Evolutionary conservation across 176 grass and related monocot genomes (phyloP).

Genomic region (Thalia dealbata): DNA sequence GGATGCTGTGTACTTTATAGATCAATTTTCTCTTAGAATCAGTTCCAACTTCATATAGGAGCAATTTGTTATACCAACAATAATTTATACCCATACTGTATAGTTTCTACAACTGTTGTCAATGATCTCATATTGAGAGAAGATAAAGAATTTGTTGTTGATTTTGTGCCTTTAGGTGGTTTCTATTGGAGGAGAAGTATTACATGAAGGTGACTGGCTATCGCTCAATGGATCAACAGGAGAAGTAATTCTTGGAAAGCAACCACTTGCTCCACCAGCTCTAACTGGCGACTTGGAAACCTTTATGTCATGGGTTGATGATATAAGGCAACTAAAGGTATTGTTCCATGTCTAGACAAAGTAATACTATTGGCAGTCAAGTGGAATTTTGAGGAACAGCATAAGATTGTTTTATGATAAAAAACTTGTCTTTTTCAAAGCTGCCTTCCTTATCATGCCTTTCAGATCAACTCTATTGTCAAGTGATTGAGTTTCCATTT

Average conservation of each 20-base stretch:
- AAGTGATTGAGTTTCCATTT: neutral
- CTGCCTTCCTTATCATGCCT: neutral
- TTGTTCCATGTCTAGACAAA: neutral
- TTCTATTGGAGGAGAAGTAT: constrained; percentile 35
- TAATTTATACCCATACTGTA: neutral
- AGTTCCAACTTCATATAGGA: neutral
- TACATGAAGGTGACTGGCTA: constrained; percentile 82
- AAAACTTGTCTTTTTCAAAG: neutral
- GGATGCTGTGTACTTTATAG: neutral
- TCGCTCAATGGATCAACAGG: constrained; percentile 97
- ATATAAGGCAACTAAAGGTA: constrained; percentile 83
- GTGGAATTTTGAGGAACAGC: neutral
- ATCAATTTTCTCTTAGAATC: neutral
- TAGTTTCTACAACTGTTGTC: too few species aligned
- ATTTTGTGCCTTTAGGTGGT: constrained; percentile 33
- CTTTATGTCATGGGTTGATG: constrained; percentile 98
- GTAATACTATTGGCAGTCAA: neutral
- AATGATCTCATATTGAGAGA: neutral
- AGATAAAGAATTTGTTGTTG: neutral
- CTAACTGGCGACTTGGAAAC: constrained; percentile 78
- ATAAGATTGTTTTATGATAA: neutral
- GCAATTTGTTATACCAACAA: neutral
- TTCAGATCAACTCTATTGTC: neutral
- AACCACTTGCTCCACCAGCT: constrained; percentile 71
- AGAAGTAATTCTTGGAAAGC: constrained; percentile 80